Evolutionary conservation across 2,329 filamentous ascomycete species (phyloP), one percentile per base, ranked within the genome.

Genomic region (Fusarium bulbicola): DNA sequence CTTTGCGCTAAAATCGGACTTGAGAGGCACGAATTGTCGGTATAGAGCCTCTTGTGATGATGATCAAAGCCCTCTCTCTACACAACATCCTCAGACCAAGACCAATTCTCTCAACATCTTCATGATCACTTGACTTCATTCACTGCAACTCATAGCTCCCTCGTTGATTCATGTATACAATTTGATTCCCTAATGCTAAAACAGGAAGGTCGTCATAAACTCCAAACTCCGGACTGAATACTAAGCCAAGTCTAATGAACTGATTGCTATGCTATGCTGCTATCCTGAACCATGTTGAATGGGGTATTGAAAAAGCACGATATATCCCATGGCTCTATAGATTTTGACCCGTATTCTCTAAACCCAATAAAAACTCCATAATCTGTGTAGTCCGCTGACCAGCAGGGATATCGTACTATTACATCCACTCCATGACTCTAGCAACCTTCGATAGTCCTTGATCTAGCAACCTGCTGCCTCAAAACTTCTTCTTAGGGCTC

Each of bases 241-340:
- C 49, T 56, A 39, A 59, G 52, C 30, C 50, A 50, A 70, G 39
- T 59, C 69, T 52, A 63, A 73, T 63, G 66, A 57, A 54, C 47
- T 47, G 24, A 30, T 57, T 42, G 49, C 54, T 68, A 64, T 74
- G 54, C 45, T 72, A 64, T 73, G 63, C 54, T 54, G 37, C 26
- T 36, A 34, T 59, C 21, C 49, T 28, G 56, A 53, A 32, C 40
- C 46, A 43, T 50, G 53, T 40, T 39, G 24, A 32, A 47, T 14
- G n/a, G 66, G 66, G 66, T 70, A 70, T 69, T 42, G 28, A 47
- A 70, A 59, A 43, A 49, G 43, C 36, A 47, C 49, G n/a, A 24
- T 34, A 34, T 39, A 21, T 24, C 32, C 54, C n/a, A 47, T 34
- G 12, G 58, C 50, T 52, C 56, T 46, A 53, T 47, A 28, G 34